Base-by-base conservation (phyloP, 495 filamentous ascomycete genomes). In the Xylona heveae region DNA sequence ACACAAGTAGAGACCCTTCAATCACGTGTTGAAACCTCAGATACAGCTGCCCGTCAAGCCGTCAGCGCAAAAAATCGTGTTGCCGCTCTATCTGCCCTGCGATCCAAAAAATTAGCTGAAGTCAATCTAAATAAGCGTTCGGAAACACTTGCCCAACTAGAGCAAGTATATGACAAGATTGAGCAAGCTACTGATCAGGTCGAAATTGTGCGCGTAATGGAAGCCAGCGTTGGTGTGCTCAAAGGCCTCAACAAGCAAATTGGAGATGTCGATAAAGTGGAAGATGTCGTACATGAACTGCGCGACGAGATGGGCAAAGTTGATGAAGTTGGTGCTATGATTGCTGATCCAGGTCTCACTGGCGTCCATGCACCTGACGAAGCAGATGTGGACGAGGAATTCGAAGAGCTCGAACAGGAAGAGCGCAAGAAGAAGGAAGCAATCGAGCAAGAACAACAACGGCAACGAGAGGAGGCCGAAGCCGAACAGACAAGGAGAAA, bases 121-220 rank as follows among this genome's bases (percentile, higher is more conserved):
- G 56, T 63, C 5, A 74, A 66, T 21, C 59, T 95, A 0, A 55
- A 61, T 12, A 63, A 69, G 30, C 71, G 81, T 2, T 60, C 70
- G 15, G 70, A 69, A 6, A 76, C 73, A 0, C 60, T 88, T 1
- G 52, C 51, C n/a, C 82, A 92, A 50, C 57, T 94, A 0, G 81
- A 94, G 49, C 71, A 78, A 28, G 71, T 92, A 0, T 75, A 75
- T 33, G 47, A 55, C 6, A 75, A 72, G 43, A 82, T 97, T 33
- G 72, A 92, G 49, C 73, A 83, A 49, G 90, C 88, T 1, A 61
- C 67, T 2, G 77, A 78, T 43, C 80, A 92, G 31, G 66, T 91
- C 12, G 71, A 78, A 34, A 59, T 92, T 12, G 64, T 93, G 2
- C 57, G 58, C 32, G 72, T 79, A 6, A 85, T 97, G 75, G 68